A percentile compares a stretch with the other conserved stretches of the same genome.
phyloP scores from a whole-genome alignment of 2,329 filamentous ascomycete species.

The Cephalotrichum gorgonifer region DNA sequence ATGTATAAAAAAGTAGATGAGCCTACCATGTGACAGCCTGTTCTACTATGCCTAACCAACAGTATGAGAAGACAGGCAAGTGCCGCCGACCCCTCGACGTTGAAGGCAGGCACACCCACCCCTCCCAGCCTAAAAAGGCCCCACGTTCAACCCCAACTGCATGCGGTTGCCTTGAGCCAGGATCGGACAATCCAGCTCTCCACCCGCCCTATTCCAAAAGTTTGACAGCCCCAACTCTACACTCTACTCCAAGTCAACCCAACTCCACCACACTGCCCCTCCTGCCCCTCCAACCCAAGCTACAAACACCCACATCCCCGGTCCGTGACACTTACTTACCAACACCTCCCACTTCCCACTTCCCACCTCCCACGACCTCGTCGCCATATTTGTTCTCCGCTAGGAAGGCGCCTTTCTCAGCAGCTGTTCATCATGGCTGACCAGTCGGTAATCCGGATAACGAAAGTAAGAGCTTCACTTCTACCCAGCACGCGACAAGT shows the following conservation, averaged over 20 bases:
- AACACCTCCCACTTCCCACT: too few relatives aligned
- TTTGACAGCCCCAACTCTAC: neutral
- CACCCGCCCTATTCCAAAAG: neutral
- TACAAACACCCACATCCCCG: neutral
- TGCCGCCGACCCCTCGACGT: too few relatives aligned
- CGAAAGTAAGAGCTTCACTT: conserved; percentile 46
- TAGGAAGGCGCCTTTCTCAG: too few relatives aligned
- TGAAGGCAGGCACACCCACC: neutral
- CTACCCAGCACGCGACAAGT: neutral
- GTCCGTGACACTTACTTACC: neutral
- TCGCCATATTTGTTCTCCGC: neutral
- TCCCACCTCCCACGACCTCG: too few relatives aligned
- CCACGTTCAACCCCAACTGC: neutral
- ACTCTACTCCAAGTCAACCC: neutral
- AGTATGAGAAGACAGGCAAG: too few relatives aligned
- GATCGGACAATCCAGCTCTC: neutral
- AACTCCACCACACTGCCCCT: neutral
- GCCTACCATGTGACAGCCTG: too few relatives aligned
- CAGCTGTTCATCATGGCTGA: conserved; percentile 51
- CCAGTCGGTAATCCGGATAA: conserved; percentile 81
- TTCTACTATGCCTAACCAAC: too few relatives aligned
- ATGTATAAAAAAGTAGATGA: too few relatives aligned
- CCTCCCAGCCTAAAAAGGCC: neutral
- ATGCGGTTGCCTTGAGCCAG: neutral
- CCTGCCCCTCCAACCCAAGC: neutral